Evolutionary conservation across 805 yeast genomes (phyloP).

Genomic region (Scheffersomyces amazonensis): DNA sequence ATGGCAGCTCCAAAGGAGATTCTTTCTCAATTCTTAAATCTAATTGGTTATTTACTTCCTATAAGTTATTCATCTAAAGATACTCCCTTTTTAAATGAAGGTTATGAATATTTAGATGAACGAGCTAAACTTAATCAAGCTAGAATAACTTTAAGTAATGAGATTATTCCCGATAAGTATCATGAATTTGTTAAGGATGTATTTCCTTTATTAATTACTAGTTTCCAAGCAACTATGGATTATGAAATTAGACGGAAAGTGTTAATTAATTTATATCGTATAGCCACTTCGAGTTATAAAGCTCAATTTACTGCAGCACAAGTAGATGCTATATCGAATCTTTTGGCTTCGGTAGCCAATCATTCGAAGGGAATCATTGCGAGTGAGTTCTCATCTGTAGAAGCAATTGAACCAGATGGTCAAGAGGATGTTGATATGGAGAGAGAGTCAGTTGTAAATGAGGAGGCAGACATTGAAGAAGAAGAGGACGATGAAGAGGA

Average conservation of each 20-base stretch:
- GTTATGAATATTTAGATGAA: constrained; percentile 18
- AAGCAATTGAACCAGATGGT: constrained; percentile 3
- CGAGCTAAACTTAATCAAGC: constrained; percentile 23
- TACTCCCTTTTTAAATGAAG: constrained; percentile 25
- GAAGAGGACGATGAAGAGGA: constrained; percentile 6
- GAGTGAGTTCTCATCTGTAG: not conserved
- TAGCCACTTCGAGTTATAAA: constrained; percentile 37
- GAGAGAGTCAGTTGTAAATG: constrained; percentile 2
- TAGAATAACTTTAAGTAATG: constrained; percentile 28
- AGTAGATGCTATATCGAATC: constrained; percentile 37
- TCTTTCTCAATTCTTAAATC: constrained; percentile 49
- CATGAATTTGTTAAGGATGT: constrained; percentile 42
- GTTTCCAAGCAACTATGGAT: constrained; percentile 73
- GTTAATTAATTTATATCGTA: constrained; percentile 51
- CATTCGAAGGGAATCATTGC: constrained; percentile 22
- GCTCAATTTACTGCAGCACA: constrained; percentile 24
- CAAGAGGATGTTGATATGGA: constrained; percentile 9
- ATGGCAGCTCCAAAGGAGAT: constrained; percentile 74
- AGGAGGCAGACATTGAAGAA: constrained; percentile 2
- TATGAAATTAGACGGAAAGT: constrained; percentile 58
- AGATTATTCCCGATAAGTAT: constrained; percentile 18
- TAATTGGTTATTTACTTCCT: constrained; percentile 62
- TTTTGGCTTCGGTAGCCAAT: constrained; percentile 61
- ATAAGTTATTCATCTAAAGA: constrained; percentile 24
- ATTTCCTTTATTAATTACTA: constrained; percentile 53